Evolutionary conservation across 148 eudicot genomes (phyloP), one percentile per base, ranked within the genome.

Genomic region (Chenopodium quinoa): DNA sequence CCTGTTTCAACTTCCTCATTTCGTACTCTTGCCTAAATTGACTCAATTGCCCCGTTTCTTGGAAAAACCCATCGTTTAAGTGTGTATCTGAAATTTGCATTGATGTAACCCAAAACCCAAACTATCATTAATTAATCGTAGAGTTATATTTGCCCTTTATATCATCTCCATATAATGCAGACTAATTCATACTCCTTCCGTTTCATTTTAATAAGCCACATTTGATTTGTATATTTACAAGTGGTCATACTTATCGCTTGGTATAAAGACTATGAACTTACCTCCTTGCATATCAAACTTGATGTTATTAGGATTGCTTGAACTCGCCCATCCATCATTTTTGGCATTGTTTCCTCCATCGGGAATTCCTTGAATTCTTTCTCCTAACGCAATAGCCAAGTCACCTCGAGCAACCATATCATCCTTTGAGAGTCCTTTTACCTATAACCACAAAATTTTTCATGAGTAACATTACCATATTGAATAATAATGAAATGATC

Each of bases 1-100:
- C 99, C 95, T 95, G 99, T 82, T 89, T 93, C 71, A 89, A 63
- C 90, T 91, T 96, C 32, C 98, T 87, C 97, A 93, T 93, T 87
- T 96, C 98, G 83, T 89, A 96, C 84, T 92, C 99, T 77, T 90
- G 88, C 78, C 92, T 87, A 78, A 91, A 96, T 77, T 90, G 86
- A 81, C 88, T 89, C 17, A 97, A 90, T 83, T 96, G 95, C 73
- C 92, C 97, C n/a, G 88, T 85, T 68, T 89, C 87, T 89, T 93
- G 92, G 78, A 90, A 93, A 86, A 89, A 93, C 25, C 86, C 93
- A 68, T 84, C 86, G 60, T 85, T 90, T 76, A 92, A 86, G 20
- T 84, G 80, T 71, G 87, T 88, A 72, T 90, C 99, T 93, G 83
- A 32, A 78, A 50, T 25, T 76, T 44, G 4, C 73, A 81, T 50